Evolutionary conservation across 805 yeast species (phyloP).

Genomic region (Lipomyces japonicus): DNA sequence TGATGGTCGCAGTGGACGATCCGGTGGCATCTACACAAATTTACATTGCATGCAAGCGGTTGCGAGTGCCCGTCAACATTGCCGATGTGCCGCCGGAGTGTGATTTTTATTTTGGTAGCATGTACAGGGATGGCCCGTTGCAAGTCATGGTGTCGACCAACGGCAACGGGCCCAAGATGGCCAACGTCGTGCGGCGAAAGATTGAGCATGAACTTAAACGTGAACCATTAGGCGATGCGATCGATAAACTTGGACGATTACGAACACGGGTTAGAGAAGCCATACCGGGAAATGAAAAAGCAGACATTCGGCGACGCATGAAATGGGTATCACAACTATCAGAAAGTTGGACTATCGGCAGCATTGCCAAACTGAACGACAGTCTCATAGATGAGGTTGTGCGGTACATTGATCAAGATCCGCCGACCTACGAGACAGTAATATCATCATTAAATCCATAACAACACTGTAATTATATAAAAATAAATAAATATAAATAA

Average conservation of each 20-base stretch:
- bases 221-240: constrained; percentile 23
- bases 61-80: constrained; percentile 58
- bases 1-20: constrained; percentile 72
- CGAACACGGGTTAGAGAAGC: constrained; percentile 17
- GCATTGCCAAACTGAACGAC: constrained; percentile 17
- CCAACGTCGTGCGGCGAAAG: constrained; percentile 56
- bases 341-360: constrained; percentile 22
- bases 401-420: constrained; percentile 10
- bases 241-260: constrained; percentile 21
- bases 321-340: constrained; percentile 25
- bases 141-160: constrained; percentile 81
- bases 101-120: constrained; percentile 82
- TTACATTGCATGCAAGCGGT: constrained; percentile 48
- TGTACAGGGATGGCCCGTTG: constrained; percentile 65
- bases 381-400: constrained; percentile 8
- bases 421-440: constrained; percentile 15
- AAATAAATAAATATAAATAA: too few species aligned
- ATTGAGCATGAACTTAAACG: constrained; percentile 39
- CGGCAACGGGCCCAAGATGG: constrained; percentile 75
- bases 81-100: constrained; percentile 83
- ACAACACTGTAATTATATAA: too few species aligned
- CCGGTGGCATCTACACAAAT: constrained; percentile 55
- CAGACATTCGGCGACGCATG: constrained; percentile 20
- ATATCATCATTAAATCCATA: too few species aligned
- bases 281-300: constrained; percentile 15